These are phyloP conservation scores for Bipolaris sorokiniana DNA, from an alignment of 2,329 filamentous ascomycete species.

Conservation along the genomic window DNA sequence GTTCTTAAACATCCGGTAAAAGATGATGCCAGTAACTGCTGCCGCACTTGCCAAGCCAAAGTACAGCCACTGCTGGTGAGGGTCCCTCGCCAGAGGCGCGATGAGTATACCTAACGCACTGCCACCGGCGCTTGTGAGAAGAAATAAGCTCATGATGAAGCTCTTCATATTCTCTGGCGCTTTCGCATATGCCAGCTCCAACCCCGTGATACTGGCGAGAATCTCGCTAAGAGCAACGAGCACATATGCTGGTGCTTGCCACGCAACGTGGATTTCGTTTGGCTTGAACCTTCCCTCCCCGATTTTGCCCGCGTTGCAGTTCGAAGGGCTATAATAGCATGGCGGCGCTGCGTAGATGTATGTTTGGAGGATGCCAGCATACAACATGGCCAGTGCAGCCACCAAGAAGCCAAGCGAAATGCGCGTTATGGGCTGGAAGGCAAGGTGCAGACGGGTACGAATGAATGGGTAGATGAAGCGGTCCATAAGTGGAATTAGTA, in stretches of 20 bases:
- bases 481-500: conserved; percentile 56
- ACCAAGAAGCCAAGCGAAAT: conserved; percentile 61
- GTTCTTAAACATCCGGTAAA: conserved; percentile 57
- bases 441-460: conserved; percentile 49
- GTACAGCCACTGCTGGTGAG: conserved; percentile 71
- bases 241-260: conserved; percentile 55
- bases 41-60: conserved; percentile 61
- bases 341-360: conserved; percentile 61
- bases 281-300: conserved; percentile 42
- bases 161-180: conserved; percentile 56
- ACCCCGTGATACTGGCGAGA: conserved; percentile 55
- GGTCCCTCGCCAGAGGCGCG: conserved; percentile 66
- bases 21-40: conserved; percentile 58
- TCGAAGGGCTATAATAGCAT: conserved; percentile 56
- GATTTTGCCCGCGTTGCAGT: conserved; percentile 46
- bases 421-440: conserved; percentile 58
- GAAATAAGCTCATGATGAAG: conserved; percentile 62
- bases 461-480: conserved; percentile 54
- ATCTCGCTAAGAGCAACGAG: conserved; percentile 56
- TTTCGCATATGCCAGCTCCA: conserved; percentile 57
- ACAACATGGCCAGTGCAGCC: conserved; percentile 60
- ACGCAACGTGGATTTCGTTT: conserved; percentile 54
- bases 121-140: conserved; percentile 65
- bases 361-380: conserved; percentile 64
- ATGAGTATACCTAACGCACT: conserved; percentile 67